Evolutionary conservation across 306 rosid species (phyloP).

Genomic region (Ormosia emarginata): DNA sequence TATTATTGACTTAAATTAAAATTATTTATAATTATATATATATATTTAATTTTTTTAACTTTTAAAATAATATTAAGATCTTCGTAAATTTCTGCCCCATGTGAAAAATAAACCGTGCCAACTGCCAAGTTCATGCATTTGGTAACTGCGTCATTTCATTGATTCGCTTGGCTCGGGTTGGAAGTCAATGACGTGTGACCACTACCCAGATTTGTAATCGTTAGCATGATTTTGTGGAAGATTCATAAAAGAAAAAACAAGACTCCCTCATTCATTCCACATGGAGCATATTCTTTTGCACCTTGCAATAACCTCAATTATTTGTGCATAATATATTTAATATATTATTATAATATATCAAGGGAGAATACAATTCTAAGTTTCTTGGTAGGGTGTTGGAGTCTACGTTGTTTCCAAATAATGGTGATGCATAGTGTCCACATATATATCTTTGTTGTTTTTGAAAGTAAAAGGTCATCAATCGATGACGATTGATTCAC

Average conservation of each 20-base stretch:
- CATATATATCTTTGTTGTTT: background rate
- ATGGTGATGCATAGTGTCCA: background rate
- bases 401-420: background rate
- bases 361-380: background rate
- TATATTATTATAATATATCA: background rate
- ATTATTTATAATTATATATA: too few relatives aligned
- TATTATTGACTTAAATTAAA: too few relatives aligned
- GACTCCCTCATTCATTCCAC: background rate
- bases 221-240: background rate
- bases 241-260: background rate
- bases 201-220: background rate
- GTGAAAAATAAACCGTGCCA: too few relatives aligned
- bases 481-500: background rate
- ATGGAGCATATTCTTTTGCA: background rate
- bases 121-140: too few relatives aligned
- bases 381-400: background rate
- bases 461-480: background rate
- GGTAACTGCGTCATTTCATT: too few relatives aligned
- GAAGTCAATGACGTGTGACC: background rate
- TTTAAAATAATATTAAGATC: too few relatives aligned
- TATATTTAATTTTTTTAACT: too few relatives aligned
- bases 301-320: background rate
- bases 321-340: background rate
- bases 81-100: too few relatives aligned
- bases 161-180: background rate